phyloP scores from a whole-genome alignment of 768 basidiomycete species.

The Sarcomyxa edulis region DNA sequence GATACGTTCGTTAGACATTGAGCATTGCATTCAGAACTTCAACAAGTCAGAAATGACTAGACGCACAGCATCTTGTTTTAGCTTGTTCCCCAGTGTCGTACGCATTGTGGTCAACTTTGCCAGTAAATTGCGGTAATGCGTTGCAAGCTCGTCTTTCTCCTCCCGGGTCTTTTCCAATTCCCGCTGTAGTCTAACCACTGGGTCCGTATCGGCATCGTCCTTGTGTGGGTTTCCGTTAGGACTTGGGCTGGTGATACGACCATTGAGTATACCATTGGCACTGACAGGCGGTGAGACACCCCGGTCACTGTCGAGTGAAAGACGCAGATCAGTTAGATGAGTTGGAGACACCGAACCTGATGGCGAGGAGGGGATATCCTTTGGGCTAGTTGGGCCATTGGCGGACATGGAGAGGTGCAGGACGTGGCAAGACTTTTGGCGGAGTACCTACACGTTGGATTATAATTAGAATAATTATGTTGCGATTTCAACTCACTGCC shows the following conservation, averaged over 20 bases:
- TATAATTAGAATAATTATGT: no score
- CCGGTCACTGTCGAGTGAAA: slow-evolving; percentile 45
- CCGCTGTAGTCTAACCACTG: slow-evolving; percentile 55
- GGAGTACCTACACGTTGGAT: not conserved
- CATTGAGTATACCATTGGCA: slow-evolving; percentile 32
- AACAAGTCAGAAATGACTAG: not conserved
- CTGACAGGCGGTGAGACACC: slow-evolving; percentile 21
- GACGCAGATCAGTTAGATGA: slow-evolving; percentile 23
- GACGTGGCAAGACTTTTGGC: not conserved
- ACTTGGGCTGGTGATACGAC: slow-evolving; percentile 11
- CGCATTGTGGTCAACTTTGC: slow-evolving; percentile 92
- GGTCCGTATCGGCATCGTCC: slow-evolving; percentile 39
- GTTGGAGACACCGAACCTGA: slow-evolving; percentile 26
- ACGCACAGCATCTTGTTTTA: slow-evolving; percentile 91
- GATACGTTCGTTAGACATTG: no score
- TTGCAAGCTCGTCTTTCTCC: slow-evolving; percentile 84
- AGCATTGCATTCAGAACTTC: slow-evolving; percentile 10
- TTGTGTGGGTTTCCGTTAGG: slow-evolving; percentile 12
- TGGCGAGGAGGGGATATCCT: slow-evolving; percentile 18
- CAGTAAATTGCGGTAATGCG: slow-evolving; percentile 83
- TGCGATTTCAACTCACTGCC: no score
- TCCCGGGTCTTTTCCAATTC: slow-evolving; percentile 72
- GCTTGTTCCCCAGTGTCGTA: slow-evolving; percentile 86
- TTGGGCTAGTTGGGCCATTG: slow-evolving; percentile 17
- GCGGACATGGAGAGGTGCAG: slow-evolving; percentile 14